Base-by-base conservation (phyloP, 1,284 basidiomycete species). In the Sporisorium scitamineum region DNA sequence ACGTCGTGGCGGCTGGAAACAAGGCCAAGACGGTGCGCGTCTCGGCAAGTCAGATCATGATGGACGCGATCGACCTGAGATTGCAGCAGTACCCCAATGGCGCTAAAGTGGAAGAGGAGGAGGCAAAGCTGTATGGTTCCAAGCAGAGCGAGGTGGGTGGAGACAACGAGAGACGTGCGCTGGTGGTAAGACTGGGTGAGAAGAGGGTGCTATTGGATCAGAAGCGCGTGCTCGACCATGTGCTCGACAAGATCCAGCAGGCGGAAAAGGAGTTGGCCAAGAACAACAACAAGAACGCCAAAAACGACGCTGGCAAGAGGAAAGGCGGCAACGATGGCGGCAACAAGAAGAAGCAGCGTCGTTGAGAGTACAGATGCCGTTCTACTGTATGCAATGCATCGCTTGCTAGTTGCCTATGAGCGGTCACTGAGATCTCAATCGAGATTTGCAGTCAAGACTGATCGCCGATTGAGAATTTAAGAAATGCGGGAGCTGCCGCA, bases 151-250 rank as follows among this genome's bases (percentile, higher is more conserved):
- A 64, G 27, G 59, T 58, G 32, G 58, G 42, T 3, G 31, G 57
- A 3, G 42, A 80, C 11, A 78, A 68, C 32, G 53, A 80, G 5
- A 87, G 88, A 63, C 88, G 91, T 65, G 93, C 94, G 1, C 79
- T 92, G 9, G 87, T 93, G 44, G 92, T 95, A 5, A 89, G 94
- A 41, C 81, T 93, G 27, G 93, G 93, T 6, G 94, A 95, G 86
- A 94, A 94, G 86, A 87, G 89, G 27, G 90, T 94, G 22, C 79
- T 95, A 51, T 83, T 62, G 4, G 72, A 78, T 8, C 76, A 80
- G 41, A 71, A 72, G 60, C 54, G 74, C 0, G 72, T 76, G 7
- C 61, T 81, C 34, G 62, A 63, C 41, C 72, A 68, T 32, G 76
- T 78, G 27, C 29, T 69, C 4, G 71, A 68, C 20, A 32, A 60